phyloP scores from a whole-genome alignment of 257 asterid genomes.

The Anisodus acutangulus region DNA sequence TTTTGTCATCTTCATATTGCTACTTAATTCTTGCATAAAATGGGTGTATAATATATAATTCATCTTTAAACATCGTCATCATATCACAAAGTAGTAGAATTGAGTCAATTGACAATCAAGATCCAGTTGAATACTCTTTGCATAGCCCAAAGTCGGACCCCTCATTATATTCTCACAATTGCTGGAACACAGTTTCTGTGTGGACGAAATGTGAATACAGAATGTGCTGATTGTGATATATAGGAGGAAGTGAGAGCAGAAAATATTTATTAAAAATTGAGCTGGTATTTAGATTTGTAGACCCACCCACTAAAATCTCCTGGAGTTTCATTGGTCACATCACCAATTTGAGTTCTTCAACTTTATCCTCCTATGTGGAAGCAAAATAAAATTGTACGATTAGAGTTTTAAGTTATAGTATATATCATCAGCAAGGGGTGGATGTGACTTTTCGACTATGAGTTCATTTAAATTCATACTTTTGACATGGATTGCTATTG shows the following conservation, averaged over 20 bases:
- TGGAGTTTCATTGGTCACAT: background rate
- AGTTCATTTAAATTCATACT: too few relatives aligned
- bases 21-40: too few relatives aligned
- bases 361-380: background rate
- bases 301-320: constrained; percentile 5
- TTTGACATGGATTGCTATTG: too few relatives aligned
- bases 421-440: too few relatives aligned
- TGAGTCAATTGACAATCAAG: background rate
- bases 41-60: too few relatives aligned
- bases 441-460: too few relatives aligned
- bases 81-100: too few relatives aligned
- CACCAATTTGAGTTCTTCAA: background rate
- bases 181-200: background rate
- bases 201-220: background rate
- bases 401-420: too few relatives aligned
- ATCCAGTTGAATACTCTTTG: background rate
- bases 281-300: background rate
- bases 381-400: background rate
- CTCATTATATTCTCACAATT: background rate
- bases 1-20: too few relatives aligned
- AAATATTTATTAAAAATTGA: background rate
- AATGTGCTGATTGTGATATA: background rate
- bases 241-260: background rate
- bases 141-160: background rate
- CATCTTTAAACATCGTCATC: too few relatives aligned